Evolutionary conservation across 2,329 filamentous ascomycete genomes (phyloP).

Genomic region (Colletotrichum sp.): DNA sequence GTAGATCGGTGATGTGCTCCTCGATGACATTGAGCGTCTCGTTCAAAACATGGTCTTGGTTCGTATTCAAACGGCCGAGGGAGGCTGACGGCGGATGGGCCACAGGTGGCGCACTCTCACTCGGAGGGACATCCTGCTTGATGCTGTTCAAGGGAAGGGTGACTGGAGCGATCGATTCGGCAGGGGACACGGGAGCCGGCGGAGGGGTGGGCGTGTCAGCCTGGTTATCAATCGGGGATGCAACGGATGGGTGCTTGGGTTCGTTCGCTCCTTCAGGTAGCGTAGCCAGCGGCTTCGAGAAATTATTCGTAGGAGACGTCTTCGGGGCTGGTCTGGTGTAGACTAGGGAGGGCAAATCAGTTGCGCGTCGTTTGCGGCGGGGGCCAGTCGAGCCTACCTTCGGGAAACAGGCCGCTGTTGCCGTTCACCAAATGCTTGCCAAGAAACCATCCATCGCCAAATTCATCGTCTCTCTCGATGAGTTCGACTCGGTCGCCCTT

Average conservation of each 20-base stretch:
- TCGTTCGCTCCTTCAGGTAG: conserved; percentile 34
- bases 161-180: conserved; percentile 36
- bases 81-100: conserved; percentile 20
- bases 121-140: conserved; percentile 35
- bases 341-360: conserved; percentile 45
- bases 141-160: conserved; percentile 46
- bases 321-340: conserved; percentile 66
- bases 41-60: conserved; percentile 79
- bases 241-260: conserved; percentile 20
- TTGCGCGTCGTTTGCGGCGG: not conserved
- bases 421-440: conserved; percentile 76
- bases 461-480: conserved; percentile 86
- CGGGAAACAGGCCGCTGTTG: conserved; percentile 80
- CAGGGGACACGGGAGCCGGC: conserved; percentile 26
- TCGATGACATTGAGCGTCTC: conserved; percentile 96
- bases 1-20: conserved; percentile 92
- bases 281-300: conserved; percentile 33
- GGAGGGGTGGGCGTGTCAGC: not conserved
- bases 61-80: conserved; percentile 45
- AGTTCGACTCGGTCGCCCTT: conserved; percentile 87
- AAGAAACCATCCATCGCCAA: conserved; percentile 86
- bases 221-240: not conserved
- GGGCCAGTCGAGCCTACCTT: conserved; percentile 62
- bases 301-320: conserved; percentile 31
- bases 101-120: conserved; percentile 40